Conservation (phyloP, 2,329 filamentous ascomycete species). For the Plectosphaerella cucumerina region DNA sequence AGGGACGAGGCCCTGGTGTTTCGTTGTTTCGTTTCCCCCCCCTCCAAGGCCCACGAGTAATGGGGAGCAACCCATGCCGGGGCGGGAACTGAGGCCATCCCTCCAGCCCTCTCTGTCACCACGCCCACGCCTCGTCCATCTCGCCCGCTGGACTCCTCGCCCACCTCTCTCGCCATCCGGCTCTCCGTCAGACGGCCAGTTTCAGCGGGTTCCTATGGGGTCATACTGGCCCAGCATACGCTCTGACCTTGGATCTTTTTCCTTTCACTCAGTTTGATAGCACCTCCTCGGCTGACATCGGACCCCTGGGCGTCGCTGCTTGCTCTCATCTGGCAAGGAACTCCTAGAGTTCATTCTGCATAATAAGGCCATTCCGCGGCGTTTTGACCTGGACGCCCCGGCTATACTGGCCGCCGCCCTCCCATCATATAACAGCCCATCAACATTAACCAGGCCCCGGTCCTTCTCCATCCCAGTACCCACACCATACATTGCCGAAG, state of each 20-base stretch:
- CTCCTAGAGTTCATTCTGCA: background rate
- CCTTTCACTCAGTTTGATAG: too few species aligned
- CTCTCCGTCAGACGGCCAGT: background rate
- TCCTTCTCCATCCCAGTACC: constrained; percentile 25
- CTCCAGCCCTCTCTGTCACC: background rate
- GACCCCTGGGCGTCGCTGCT: too few species aligned
- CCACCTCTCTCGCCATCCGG: too few species aligned
- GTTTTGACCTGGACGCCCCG: background rate
- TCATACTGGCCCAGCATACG: too few species aligned
- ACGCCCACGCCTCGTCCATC: too few species aligned
- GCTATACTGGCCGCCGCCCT: constrained; percentile 2
- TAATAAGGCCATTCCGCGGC: background rate
- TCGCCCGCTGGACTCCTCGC: too few species aligned
- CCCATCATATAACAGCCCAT: constrained; percentile 3
- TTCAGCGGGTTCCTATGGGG: background rate
- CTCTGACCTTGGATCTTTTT: too few species aligned
- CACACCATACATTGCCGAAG: constrained; percentile 45
- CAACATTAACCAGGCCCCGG: constrained; percentile 23
- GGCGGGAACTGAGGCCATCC: background rate
- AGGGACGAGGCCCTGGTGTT: background rate
- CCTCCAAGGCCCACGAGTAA: background rate
- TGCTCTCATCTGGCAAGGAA: background rate
- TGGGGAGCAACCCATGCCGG: background rate
- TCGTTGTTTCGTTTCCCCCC: constrained; percentile 3
- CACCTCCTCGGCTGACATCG: too few species aligned